Percentiles rank a stretch among this genome's conserved stretches.
Conservation (phyloP, 331 rosid genomes). For the Prunus yedoensis region DNA sequence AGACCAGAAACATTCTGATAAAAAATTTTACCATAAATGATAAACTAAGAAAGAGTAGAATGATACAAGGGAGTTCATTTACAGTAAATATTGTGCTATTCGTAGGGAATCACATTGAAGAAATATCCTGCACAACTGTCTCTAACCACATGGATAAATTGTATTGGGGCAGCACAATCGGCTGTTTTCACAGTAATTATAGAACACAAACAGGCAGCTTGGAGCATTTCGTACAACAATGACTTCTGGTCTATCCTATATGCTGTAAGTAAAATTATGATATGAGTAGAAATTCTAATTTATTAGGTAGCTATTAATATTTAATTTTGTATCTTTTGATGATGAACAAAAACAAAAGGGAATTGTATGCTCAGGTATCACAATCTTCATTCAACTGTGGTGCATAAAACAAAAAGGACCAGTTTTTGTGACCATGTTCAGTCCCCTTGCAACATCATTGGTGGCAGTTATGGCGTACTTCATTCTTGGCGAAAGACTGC, state of each 20-base stretch:
- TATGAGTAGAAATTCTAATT: not conserved
- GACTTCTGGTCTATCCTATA: slow-evolving; percentile 18
- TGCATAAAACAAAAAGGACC: slow-evolving; percentile 17
- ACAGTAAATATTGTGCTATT: not conserved
- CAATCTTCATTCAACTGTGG: slow-evolving; percentile 9
- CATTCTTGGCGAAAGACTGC: slow-evolving; percentile 12
- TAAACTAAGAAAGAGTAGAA: not conserved
- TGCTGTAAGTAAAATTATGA: not conserved
- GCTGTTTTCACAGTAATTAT: slow-evolving; percentile 12
- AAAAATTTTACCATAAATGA: not conserved
- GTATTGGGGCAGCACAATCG: slow-evolving; percentile 1
- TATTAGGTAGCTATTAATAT: not conserved
- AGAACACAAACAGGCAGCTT: slow-evolving; percentile 1
- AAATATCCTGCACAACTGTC: slow-evolving; percentile 23
- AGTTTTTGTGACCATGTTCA: slow-evolving; percentile 19
- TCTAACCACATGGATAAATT: slow-evolving; percentile 18
- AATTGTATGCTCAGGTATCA: slow-evolving; percentile 13
- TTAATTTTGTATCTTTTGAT: not conserved
- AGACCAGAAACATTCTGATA: not conserved
- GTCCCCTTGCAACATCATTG: not conserved
- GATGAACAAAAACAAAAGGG: not conserved
- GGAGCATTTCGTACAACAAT: slow-evolving; percentile 9
- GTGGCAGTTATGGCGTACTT: slow-evolving; percentile 16
- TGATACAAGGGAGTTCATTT: slow-evolving; percentile 2
- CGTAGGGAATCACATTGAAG: slow-evolving; percentile 21